Conservation (phyloP, 2,329 filamentous ascomycete genomes). For the Apiospora malaysiana region DNA sequence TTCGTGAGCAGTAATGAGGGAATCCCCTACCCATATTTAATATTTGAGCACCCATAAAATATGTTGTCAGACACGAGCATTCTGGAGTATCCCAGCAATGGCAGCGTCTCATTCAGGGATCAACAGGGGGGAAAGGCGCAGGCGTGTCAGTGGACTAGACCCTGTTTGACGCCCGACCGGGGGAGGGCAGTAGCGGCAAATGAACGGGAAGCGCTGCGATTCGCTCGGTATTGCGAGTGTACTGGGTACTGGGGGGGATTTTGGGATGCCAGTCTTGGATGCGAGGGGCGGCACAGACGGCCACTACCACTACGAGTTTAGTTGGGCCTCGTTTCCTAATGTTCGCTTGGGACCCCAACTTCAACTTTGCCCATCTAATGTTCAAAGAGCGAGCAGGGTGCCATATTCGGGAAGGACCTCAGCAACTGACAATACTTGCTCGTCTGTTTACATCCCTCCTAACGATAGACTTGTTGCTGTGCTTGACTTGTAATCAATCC, state of each 20-base stretch:
- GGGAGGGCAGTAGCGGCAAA: background rate
- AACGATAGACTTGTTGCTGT: background rate
- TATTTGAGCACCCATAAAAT: conserved; percentile 5
- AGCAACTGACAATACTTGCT: background rate
- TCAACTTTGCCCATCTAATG: conserved; percentile 1
- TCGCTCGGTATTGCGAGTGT: conserved; percentile 1
- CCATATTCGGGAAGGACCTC: background rate
- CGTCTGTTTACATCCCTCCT: background rate
- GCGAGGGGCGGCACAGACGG: conserved; percentile 5
- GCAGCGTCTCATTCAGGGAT: conserved; percentile 4
- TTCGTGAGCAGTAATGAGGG: conserved; percentile 7
- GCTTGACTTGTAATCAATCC: background rate
- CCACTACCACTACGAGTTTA: background rate
- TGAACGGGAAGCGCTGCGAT: conserved; percentile 5
- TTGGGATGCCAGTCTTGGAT: too few relatives aligned
- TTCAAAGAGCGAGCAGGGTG: background rate
- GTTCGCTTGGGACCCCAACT: background rate
- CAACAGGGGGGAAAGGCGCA: conserved; percentile 8
- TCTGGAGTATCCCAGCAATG: conserved; percentile 5
- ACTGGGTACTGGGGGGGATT: too few relatives aligned
- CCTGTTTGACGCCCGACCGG: conserved; percentile 14
- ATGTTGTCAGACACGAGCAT: conserved; percentile 1
- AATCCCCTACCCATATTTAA: background rate
- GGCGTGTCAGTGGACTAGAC: conserved; percentile 1
- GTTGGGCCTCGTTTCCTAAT: background rate